Evolutionary conservation across 345 rosid genomes (phyloP), one percentile per base, ranked within the genome.

Genomic region (Boechera stricta): DNA sequence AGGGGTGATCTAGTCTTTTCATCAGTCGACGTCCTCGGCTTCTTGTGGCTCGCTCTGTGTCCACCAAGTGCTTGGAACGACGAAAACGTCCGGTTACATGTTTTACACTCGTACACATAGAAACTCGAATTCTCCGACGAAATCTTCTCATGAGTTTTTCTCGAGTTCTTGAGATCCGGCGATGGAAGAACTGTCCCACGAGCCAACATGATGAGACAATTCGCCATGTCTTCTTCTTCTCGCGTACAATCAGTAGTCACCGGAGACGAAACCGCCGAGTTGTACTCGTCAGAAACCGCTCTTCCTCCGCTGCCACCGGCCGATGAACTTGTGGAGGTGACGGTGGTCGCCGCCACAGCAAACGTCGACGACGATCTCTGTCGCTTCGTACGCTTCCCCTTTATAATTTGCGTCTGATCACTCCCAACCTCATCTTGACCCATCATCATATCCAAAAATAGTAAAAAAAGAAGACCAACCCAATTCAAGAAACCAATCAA

Each of bases 11-110:
- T 79, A 13, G 74, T 24, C 73, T 85, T 79, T 45, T 84, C 87
- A 0, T 82, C 82, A 10, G 8, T 36, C 0, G 60, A 29, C 12
- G 74, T 26, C 72, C 85, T 93, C 0, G 90, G 89, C 69, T 85
- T 91, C 81, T 93, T 96, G 85, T 96, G 99, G 72, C 99, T 91
- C 0, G 99, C 97, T 53, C 96, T 83, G 82, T 96, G 99, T 7
- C 99, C 98, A 4, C 99, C 99, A 6, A 96, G 83, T 10, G 99
- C 98, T 81, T 96, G 99, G 66, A 96, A 93, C 10, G 99, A 96
- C 24, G 94, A 86, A 73, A 96, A 96, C 12, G 84, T 83, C 21
- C 99, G 85, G 79, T 83, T 86, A 59, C 99, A 96, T 12, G 98
- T 89, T 77, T 91, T 92, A 80, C 99, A 96, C 84, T 96, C 96